These are phyloP conservation scores for Lupinus albus DNA, from an alignment of 306 rosid genomes.

Conservation along the genomic window DNA sequence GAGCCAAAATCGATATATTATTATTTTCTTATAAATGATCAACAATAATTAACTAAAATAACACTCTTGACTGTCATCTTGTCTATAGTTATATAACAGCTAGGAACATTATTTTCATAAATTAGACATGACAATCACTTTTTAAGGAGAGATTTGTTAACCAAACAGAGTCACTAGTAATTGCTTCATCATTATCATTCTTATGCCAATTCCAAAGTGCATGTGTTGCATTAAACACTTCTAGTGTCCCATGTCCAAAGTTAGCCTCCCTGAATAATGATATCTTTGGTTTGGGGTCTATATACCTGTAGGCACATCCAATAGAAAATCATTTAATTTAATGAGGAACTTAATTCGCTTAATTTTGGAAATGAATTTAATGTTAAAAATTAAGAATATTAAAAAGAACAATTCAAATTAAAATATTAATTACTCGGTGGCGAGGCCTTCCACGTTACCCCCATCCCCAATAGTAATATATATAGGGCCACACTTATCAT, in stretches of 20 bases:
- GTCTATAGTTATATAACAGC: no score
- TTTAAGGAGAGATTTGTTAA: no score
- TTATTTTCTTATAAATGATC: no score
- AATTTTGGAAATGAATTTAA: no score
- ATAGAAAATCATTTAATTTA: neutral
- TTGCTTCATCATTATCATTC: constrained; percentile 57
- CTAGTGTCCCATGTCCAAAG: constrained; percentile 76
- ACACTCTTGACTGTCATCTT: no score
- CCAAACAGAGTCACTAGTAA: constrained; percentile 59
- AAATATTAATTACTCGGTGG: constrained; percentile 49
- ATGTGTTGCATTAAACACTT: constrained; percentile 65
- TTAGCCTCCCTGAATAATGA: constrained; percentile 78
- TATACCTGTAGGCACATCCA: constrained; percentile 43
- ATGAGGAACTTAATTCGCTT: no score
- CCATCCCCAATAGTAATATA: constrained; percentile 83
- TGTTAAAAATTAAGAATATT: neutral
- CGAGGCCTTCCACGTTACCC: constrained; percentile 97
- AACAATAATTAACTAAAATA: no score
- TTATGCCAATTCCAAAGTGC: constrained; percentile 82
- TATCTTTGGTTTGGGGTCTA: constrained; percentile 65
- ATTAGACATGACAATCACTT: no score
- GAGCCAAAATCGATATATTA: no score
- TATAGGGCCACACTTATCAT: constrained; percentile 67
- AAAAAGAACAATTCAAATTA: neutral
- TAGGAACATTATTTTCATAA: no score